Base-by-base conservation (phyloP, 192 early-diverging fungal genomes). In the Bifiguratus adelaidae region DNA sequence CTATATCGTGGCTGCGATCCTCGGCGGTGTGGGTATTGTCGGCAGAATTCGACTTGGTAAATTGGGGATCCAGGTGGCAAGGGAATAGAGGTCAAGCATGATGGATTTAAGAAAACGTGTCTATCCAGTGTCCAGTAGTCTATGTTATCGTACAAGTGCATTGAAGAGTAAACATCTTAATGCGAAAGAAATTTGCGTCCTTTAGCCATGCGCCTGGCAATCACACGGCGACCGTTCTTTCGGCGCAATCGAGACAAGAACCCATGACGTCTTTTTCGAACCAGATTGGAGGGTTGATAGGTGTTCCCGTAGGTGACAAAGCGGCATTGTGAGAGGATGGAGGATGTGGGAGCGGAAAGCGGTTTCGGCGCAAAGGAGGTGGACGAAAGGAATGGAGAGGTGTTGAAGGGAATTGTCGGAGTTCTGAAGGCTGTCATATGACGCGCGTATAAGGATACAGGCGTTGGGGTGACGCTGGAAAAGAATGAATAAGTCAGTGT, bases 281-380 rank as follows among this genome's bases (percentile, higher is more conserved):
- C 86, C 9, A 91, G 52, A 42, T 86, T 88, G 51, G 78, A 85
- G 8, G 95, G 95, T 65, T 93, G 92, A 65, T 93, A 98, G 47
- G 87, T 87, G 51, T 83, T 80, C 40, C 95, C 95, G 53, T 78
- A 92, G 3, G 89, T 83, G 21, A 73, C 74, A 57, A 77, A 89
- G 33, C 92, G 88, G 34, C 74, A 68, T 52, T 84, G 85, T 30
- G 43, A 54, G 50, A 28, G 44, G 35, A 48, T 36, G 33, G 28
- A 35, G 5, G 36, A 30, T 18, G 19, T 21, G 20, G 18, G 48
- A 41, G 22, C 35, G 41, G 2, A 25, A 19, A 22, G 7, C 28
- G 34, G 48, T 23, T 18, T 45, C 32, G 22, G 18, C 15, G 27
- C 5, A n/a, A 38, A 3, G 23, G 18, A 23, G 13, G 46, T 15